These are phyloP conservation scores for Fraxinus greggii DNA, from an alignment of 305 asterid genomes.

Conservation along the genomic window DNA sequence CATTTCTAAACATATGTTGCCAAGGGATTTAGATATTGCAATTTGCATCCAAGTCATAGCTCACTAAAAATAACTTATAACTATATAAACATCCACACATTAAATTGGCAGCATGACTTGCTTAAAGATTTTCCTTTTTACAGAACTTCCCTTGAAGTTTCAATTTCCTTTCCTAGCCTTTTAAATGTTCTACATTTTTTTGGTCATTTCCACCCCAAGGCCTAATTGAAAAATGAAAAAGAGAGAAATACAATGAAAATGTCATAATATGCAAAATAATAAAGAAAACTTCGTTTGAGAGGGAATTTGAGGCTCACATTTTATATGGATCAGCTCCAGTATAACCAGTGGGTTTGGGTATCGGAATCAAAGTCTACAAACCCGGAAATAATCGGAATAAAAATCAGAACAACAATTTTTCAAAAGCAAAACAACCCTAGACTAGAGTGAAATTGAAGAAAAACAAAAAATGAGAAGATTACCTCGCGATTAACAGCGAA, in stretches of 20 bases:
- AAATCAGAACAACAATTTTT: background rate
- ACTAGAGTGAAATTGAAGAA: background rate
- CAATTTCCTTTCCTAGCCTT: background rate
- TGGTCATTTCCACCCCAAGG: background rate
- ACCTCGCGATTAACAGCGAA: constrained; percentile 99
- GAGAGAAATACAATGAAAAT: background rate
- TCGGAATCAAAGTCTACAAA: constrained; percentile 70
- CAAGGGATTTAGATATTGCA: background rate
- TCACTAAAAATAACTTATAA: background rate
- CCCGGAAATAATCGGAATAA: constrained; percentile 17
- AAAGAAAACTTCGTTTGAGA: background rate
- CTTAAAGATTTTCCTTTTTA: background rate
- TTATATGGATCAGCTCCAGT: constrained; percentile 96
- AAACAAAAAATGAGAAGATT: background rate
- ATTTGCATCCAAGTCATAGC: background rate
- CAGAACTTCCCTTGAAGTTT: background rate
- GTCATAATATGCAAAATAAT: background rate
- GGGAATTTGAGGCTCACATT: constrained; percentile 44
- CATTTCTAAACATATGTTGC: background rate
- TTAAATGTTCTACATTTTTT: background rate
- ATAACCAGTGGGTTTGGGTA: constrained; percentile 85
- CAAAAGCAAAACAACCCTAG: constrained; percentile 24
- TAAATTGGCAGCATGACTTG: background rate
- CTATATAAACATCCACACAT: background rate
- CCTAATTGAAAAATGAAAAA: background rate